Percentiles rank a stretch among this genome's conserved stretches.
Conservation (phyloP, 129 eudicot species). For the Calendula officinalis region DNA sequence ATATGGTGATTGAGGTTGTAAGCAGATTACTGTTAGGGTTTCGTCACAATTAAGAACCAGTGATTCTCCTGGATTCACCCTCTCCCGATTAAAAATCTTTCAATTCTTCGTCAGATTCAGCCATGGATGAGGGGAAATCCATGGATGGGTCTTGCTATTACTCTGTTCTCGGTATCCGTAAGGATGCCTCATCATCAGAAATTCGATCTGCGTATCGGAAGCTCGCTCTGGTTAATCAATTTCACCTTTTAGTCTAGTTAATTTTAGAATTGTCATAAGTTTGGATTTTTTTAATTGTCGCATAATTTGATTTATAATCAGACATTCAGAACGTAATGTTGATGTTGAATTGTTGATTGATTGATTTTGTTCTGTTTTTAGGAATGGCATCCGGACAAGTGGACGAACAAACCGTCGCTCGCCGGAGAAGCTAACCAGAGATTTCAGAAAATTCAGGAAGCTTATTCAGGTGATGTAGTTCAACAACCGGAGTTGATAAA, state of each 20-base stretch:
- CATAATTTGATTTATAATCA: no score
- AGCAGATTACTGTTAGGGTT: conserved; percentile 14
- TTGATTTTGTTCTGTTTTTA: conserved; percentile 7
- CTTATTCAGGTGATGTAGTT: conserved; percentile 61
- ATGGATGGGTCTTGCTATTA: conserved; percentile 55
- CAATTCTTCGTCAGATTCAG: conserved; percentile 14
- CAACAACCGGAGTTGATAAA: not conserved
- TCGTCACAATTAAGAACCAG: not conserved
- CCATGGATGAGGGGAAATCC: conserved; percentile 68
- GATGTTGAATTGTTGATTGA: no score
- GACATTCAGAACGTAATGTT: not conserved
- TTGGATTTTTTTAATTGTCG: no score
- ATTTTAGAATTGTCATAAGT: not conserved
- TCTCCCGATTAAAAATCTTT: conserved; percentile 17
- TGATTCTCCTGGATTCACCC: not conserved
- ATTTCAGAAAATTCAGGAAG: conserved; percentile 88
- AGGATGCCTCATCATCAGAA: conserved; percentile 73
- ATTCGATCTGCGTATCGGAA: conserved; percentile 87
- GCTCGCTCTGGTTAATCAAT: conserved; percentile 64
- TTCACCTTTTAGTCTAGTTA: not conserved
- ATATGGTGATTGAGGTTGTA: conserved; percentile 25
- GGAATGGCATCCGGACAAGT: conserved; percentile 98
- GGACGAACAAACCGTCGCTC: conserved; percentile 55
- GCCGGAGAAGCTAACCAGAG: conserved; percentile 72
- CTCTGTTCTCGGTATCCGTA: conserved; percentile 66